phyloP scores from a whole-genome alignment of 163 green algal genomes.

The Chlorella variabilis region DNA sequence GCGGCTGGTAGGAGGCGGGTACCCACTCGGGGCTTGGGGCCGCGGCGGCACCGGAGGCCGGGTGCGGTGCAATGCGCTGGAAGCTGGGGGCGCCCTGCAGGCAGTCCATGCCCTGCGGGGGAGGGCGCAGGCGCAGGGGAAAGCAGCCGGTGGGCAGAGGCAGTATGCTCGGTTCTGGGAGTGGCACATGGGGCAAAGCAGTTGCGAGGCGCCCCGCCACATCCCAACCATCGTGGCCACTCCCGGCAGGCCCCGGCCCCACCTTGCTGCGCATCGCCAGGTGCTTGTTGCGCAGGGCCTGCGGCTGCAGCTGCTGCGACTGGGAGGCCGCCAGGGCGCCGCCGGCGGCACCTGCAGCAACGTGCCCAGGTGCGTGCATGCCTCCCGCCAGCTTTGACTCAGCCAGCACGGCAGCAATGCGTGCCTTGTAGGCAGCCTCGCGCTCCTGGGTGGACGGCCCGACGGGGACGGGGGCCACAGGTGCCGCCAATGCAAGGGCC shows the following conservation, averaged over 20 bases:
- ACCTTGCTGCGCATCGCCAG: constrained; percentile 8
- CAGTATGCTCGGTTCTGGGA: background rate
- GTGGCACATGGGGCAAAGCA: background rate
- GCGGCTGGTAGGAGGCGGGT: background rate
- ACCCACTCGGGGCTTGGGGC: no score
- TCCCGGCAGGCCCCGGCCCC: background rate
- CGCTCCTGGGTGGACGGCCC: background rate
- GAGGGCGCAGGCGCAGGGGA: no score
- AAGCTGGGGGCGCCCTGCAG: background rate
- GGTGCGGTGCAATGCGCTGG: background rate
- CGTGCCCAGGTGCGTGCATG: background rate
- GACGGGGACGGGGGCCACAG: background rate
- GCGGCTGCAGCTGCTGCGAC: background rate
- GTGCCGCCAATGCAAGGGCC: background rate
- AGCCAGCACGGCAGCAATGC: background rate
- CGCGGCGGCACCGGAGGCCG: background rate
- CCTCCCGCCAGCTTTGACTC: background rate
- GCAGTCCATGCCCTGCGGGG: background rate
- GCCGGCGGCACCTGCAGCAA: background rate
- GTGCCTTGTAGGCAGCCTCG: constrained; percentile 8
- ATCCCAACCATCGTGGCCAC: background rate
- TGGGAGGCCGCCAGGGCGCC: no score
- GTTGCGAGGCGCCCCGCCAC: background rate
- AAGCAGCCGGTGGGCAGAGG: background rate
- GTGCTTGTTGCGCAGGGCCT: background rate